phyloP scores from a whole-genome alignment of 352 stramenopile genomes.

The Phytophthora tubulina region DNA sequence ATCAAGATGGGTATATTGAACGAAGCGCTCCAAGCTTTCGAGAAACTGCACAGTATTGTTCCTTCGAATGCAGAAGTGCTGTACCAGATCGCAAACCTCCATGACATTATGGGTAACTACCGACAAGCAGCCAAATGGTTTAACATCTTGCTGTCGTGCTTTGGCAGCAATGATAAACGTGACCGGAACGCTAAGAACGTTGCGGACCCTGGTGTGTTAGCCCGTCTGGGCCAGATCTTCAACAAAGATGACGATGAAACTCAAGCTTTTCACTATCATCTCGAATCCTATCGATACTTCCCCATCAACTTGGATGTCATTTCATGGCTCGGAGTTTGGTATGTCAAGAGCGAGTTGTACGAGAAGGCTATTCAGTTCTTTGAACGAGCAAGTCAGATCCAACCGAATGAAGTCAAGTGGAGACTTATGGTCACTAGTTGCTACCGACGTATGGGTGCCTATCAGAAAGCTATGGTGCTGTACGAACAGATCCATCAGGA shows the following conservation, averaged over 20 bases:
- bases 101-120: constrained; percentile 93
- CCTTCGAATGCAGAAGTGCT: constrained; percentile 93
- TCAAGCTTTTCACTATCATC: constrained; percentile 96
- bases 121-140: constrained; percentile 93
- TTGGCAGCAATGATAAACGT: constrained; percentile 82
- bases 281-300: constrained; percentile 96
- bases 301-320: constrained; percentile 97
- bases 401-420: constrained; percentile 97
- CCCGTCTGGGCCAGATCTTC: constrained; percentile 94
- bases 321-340: constrained; percentile 97
- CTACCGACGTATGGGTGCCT: constrained; percentile 95
- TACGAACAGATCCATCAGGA: constrained; percentile 96
- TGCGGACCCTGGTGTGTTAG: constrained; percentile 80
- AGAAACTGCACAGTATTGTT: constrained; percentile 97
- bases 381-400: constrained; percentile 93
- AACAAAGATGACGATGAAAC: constrained; percentile 94
- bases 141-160: constrained; percentile 95
- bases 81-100: constrained; percentile 96
- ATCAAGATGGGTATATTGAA: constrained; percentile 90
- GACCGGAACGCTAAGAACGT: constrained; percentile 74
- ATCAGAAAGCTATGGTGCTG: constrained; percentile 92
- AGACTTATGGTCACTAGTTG: constrained; percentile 97
- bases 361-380: constrained; percentile 98
- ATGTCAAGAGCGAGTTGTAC: constrained; percentile 97
- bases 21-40: constrained; percentile 95